Evolutionary conservation across 2,329 filamentous ascomycete species (phyloP).

Genomic region (Colletotrichum filicis): DNA sequence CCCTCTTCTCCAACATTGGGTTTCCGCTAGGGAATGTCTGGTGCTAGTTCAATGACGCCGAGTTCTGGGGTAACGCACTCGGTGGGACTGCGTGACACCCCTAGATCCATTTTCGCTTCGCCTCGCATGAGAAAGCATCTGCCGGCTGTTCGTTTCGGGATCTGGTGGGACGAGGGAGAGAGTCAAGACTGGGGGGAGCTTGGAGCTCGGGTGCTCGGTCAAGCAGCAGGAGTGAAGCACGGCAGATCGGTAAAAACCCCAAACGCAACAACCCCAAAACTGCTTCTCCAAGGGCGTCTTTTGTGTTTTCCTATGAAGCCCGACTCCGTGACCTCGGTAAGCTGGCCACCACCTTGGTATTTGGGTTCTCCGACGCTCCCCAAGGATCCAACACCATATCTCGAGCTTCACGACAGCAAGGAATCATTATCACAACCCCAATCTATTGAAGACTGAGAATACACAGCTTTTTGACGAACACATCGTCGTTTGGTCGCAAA

Average conservation of each 20-base stretch:
- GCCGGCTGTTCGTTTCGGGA: constrained; percentile 2
- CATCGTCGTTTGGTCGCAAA: neutral
- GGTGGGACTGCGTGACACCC: neutral
- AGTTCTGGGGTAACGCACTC: neutral
- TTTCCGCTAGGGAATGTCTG: neutral
- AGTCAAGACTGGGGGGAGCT: neutral
- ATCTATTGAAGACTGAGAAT: neutral
- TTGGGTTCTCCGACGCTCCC: constrained; percentile 9
- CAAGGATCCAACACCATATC: constrained; percentile 1
- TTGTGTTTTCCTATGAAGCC: neutral
- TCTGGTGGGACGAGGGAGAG: neutral
- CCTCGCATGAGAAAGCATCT: neutral
- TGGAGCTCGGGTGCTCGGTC: constrained; percentile 8
- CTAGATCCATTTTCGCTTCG: neutral
- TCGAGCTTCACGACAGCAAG: neutral
- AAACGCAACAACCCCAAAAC: neutral
- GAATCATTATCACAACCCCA: neutral
- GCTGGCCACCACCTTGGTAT: neutral
- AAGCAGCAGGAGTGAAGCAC: neutral
- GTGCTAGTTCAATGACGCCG: neutral
- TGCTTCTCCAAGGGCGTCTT: neutral
- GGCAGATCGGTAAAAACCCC: neutral
- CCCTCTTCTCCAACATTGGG: constrained; percentile 9
- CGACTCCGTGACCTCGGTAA: neutral
- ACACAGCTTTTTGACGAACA: neutral